Evolutionary conservation across 2,329 filamentous ascomycete genomes (phyloP).

Genomic region (Alternaria hordeiaustralica): DNA sequence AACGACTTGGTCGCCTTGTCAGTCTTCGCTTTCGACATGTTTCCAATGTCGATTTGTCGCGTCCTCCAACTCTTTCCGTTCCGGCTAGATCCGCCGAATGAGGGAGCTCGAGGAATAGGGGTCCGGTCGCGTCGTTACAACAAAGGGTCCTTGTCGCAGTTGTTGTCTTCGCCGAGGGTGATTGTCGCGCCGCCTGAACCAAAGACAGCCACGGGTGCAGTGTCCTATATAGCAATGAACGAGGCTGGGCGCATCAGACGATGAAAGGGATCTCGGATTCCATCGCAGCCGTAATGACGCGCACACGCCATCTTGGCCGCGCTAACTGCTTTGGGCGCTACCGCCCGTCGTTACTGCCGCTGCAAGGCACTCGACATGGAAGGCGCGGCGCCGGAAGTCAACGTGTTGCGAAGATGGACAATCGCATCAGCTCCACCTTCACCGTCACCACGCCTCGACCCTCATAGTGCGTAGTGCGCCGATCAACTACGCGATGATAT

Average conservation of each 20-base stretch:
- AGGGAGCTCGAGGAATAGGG: constrained; percentile 23
- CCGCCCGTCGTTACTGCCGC: constrained; percentile 19
- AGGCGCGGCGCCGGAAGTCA: constrained; percentile 18
- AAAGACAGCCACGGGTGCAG: not conserved
- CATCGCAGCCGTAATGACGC: constrained; percentile 22
- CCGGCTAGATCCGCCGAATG: not conserved
- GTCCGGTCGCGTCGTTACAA: constrained; percentile 10
- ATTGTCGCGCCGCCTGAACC: constrained; percentile 7
- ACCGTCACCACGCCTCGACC: constrained; percentile 10
- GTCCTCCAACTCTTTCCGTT: constrained; percentile 7
- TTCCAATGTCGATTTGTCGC: constrained; percentile 1
- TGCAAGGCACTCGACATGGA: constrained; percentile 16
- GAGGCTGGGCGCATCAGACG: constrained; percentile 23
- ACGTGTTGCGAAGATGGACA: constrained; percentile 27
- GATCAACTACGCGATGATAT: constrained; percentile 31
- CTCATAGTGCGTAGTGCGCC: constrained; percentile 10
- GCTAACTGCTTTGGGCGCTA: constrained; percentile 8
- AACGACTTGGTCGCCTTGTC: constrained; percentile 15
- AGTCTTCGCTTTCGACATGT: constrained; percentile 36
- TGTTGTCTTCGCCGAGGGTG: not conserved
- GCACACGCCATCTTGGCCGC: constrained; percentile 10
- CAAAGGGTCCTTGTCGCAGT: not conserved
- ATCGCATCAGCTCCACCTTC: constrained; percentile 10
- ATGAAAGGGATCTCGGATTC: constrained; percentile 23
- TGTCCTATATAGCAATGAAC: constrained; percentile 15